Evolutionary conservation across 2,329 filamentous ascomycete species (phyloP).

Genomic region (Colletotrichum spinosum): DNA sequence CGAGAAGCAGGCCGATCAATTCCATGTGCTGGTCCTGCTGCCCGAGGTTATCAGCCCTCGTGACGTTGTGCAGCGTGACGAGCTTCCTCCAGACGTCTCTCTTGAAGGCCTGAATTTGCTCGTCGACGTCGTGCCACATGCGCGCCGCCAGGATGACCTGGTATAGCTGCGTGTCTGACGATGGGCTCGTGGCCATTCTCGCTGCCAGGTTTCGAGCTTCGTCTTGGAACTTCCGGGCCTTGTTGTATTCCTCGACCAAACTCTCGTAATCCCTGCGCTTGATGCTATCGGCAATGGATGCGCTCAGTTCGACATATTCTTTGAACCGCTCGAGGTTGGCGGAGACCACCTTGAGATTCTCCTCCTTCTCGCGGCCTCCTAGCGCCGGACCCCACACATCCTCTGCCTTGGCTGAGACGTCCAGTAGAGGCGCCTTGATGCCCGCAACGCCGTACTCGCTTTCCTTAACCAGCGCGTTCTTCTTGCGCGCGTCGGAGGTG

Average conservation of each 20-base stretch:
- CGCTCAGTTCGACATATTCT: conserved; percentile 84
- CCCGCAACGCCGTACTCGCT: conserved; percentile 90
- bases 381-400: conserved; percentile 97
- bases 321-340: conserved; percentile 82
- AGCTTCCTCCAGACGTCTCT: conserved; percentile 88
- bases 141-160: conserved; percentile 88
- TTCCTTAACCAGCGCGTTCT: conserved; percentile 92
- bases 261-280: conserved; percentile 91
- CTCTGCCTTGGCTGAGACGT: conserved; percentile 93
- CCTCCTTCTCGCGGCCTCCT: conserved; percentile 90
- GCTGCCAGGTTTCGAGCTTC: conserved; percentile 77
- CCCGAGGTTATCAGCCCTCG: conserved; percentile 59
- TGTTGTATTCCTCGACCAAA: conserved; percentile 86
- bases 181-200: conserved; percentile 62
- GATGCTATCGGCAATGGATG: conserved; percentile 83
- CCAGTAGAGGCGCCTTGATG: conserved; percentile 88
- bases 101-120: conserved; percentile 89
- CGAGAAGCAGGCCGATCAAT: conserved; percentile 87
- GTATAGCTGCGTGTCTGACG: conserved; percentile 84
- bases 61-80: conserved; percentile 72
- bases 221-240: conserved; percentile 84
- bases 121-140: conserved; percentile 95
- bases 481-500: conserved; percentile 73
- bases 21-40: conserved; percentile 90
- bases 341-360: conserved; percentile 83